Conservation (phyloP, 1,139 yeast species). For the Geotrichum klebahnii region DNA sequence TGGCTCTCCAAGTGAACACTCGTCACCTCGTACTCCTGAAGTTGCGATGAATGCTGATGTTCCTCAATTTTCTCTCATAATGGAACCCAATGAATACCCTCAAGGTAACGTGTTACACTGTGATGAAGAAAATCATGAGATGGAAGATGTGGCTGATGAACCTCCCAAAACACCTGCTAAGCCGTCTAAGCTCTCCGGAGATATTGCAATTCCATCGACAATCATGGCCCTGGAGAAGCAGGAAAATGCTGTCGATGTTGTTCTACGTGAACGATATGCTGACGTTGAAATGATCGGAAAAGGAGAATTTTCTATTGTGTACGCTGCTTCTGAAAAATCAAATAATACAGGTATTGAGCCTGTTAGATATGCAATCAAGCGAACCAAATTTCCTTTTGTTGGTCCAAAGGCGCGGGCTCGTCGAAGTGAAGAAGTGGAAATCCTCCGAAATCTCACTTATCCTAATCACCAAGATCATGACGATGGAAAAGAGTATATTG, state of each 20-base stretch:
- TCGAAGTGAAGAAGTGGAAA: conserved; percentile 55
- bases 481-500: conserved; percentile 76
- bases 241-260: conserved; percentile 43
- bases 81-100: background rate
- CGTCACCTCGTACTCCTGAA: conserved; percentile 32
- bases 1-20: conserved; percentile 28
- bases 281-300: conserved; percentile 68
- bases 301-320: conserved; percentile 89
- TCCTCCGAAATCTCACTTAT: conserved; percentile 45
- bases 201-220: conserved; percentile 19
- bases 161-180: conserved; percentile 35
- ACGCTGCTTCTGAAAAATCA: conserved; percentile 56
- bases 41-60: conserved; percentile 22
- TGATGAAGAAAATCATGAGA: conserved; percentile 15
- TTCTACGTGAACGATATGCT: conserved; percentile 58
- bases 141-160: conserved; percentile 18
- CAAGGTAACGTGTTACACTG: conserved; percentile 10
- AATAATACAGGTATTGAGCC: conserved; percentile 19
- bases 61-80: conserved; percentile 8
- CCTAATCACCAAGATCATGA: conserved; percentile 46
- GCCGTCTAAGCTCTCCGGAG: conserved; percentile 30
- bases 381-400: conserved; percentile 57
- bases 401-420: conserved; percentile 53
- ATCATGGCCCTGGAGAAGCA: conserved; percentile 14
- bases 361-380: conserved; percentile 68